phyloP scores from a whole-genome alignment of 805 yeast genomes.

The Spathaspora boniae region DNA sequence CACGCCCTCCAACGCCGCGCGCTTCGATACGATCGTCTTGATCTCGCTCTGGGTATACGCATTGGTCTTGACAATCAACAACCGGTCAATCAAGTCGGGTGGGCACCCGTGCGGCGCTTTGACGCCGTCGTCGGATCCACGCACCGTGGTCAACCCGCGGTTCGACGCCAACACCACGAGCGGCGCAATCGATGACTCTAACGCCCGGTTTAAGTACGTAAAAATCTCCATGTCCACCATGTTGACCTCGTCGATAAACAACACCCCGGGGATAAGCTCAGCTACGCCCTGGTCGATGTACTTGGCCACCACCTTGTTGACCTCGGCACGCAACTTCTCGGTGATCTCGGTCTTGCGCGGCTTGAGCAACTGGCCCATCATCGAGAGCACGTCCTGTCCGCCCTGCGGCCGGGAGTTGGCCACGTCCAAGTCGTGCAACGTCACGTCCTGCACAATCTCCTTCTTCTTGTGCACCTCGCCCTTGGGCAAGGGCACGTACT shows the following conservation, averaged over 20 bases:
- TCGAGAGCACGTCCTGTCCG: slow-evolving; percentile 91
- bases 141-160: slow-evolving; percentile 86
- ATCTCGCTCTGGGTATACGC: slow-evolving; percentile 87
- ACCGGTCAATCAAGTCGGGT: slow-evolving; percentile 86
- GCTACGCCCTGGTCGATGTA: slow-evolving; percentile 98
- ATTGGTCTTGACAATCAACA: slow-evolving; percentile 86
- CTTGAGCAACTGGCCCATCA: slow-evolving; percentile 96
- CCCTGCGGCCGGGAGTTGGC: slow-evolving; percentile 97
- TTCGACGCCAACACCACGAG: slow-evolving; percentile 94
- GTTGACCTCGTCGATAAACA: slow-evolving; percentile 96
- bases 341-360: slow-evolving; percentile 97
- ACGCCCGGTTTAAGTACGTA: slow-evolving; percentile 89
- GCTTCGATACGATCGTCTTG: slow-evolving; percentile 71
- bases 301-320: slow-evolving; percentile 91
- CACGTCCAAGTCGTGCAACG: slow-evolving; percentile 92
- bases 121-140: slow-evolving; percentile 82
- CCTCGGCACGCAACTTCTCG: slow-evolving; percentile 89
- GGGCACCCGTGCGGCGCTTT: slow-evolving; percentile 96
- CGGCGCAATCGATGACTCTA: slow-evolving; percentile 90
- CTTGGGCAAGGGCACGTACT: slow-evolving; percentile 96
- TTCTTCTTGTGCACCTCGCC: slow-evolving; percentile 98
- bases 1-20: slow-evolving; percentile 75
- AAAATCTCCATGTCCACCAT: slow-evolving; percentile 97
- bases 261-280: slow-evolving; percentile 94
- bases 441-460: slow-evolving; percentile 96